Conservation (phyloP, 345 rosid genomes). For the Lepidium sativum region DNA sequence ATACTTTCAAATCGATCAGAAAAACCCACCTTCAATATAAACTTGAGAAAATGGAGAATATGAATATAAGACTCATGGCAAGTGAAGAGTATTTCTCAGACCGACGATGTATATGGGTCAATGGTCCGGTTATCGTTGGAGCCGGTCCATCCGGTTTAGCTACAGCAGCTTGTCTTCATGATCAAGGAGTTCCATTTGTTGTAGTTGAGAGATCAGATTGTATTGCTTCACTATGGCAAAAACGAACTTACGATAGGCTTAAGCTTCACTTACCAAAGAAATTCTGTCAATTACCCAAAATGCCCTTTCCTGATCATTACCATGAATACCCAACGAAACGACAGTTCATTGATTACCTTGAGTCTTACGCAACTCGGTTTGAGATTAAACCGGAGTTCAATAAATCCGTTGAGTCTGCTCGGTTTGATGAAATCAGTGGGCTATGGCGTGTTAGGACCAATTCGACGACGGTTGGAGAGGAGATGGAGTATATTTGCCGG, state of each 20-base stretch:
- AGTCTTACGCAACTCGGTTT: conserved; percentile 49
- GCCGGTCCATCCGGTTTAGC: conserved; percentile 55
- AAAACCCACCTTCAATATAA: not conserved
- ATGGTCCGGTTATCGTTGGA: conserved; percentile 40
- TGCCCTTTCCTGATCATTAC: conserved; percentile 37
- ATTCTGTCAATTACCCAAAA: conserved; percentile 41
- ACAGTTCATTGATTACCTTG: conserved; percentile 46
- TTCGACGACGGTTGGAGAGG: conserved; percentile 26
- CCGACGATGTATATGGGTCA: conserved; percentile 34
- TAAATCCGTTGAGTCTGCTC: conserved; percentile 63
- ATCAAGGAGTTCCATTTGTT: conserved; percentile 35
- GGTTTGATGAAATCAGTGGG: conserved; percentile 77
- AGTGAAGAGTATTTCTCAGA: conserved; percentile 37
- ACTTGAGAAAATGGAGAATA: conserved; percentile 33
- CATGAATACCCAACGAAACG: conserved; percentile 45
- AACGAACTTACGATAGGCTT: conserved; percentile 39
- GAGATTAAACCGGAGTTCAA: conserved; percentile 71
- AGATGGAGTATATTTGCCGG: conserved; percentile 72
- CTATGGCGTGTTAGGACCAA: conserved; percentile 60
- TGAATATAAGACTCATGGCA: conserved; percentile 26
- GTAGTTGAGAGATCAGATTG: conserved; percentile 45
- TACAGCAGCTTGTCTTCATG: conserved; percentile 40
- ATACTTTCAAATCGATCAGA: conserved; percentile 8
- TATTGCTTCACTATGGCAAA: conserved; percentile 46
- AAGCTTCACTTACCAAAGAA: conserved; percentile 48